Evolutionary conservation across 1,139 yeast species (phyloP), one percentile per base, ranked within the genome.

Genomic region (Pichia kudriavzevii): DNA sequence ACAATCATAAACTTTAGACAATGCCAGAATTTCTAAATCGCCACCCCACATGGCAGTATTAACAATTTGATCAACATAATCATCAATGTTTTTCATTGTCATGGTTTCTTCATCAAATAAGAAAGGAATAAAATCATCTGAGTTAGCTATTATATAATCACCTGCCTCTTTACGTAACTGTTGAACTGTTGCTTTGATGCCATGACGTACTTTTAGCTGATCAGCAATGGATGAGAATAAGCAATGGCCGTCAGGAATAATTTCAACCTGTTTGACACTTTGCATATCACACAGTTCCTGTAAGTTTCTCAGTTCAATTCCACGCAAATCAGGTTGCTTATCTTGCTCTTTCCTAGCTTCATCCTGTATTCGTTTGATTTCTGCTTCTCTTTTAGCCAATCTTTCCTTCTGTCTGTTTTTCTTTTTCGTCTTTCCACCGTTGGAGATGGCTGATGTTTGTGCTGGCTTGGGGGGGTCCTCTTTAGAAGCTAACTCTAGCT

Each of bases 31-130:
- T 61, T 91, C 98, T 65, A 87, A 66, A 51, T 91, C 97, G 5
- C 95, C 93, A 20, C 98, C 98, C 98, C 98, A 91, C 67, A 84
- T 73, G 0, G 94, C 77, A 0, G 95, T 84, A 12, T 61, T 62
- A 36, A 70, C 80, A 38, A 91, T 67, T 45, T 79, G 79, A 2
- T 63, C 58, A 7, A 85, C 69, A 55, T 91, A 91, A n/a, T 71
- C 72, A 25, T 72, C 79, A 19, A 88, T 59, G 43, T 82, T 82
- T 28, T 69, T 64, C 44, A 81, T 48, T 11, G 71, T 63, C 64
- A 75, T 67, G 0, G 84, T 79, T 16, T 60, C 63, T 47, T 85
- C 95, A 52, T 84, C 94, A 52, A 84, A 78, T 46, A 91, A 59
- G 52, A 81, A 91, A 5, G 97, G 96, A 8, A 71, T 61, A 52